phyloP scores from a whole-genome alignment of 257 asterid species.

The Jaltomata sinuosa region DNA sequence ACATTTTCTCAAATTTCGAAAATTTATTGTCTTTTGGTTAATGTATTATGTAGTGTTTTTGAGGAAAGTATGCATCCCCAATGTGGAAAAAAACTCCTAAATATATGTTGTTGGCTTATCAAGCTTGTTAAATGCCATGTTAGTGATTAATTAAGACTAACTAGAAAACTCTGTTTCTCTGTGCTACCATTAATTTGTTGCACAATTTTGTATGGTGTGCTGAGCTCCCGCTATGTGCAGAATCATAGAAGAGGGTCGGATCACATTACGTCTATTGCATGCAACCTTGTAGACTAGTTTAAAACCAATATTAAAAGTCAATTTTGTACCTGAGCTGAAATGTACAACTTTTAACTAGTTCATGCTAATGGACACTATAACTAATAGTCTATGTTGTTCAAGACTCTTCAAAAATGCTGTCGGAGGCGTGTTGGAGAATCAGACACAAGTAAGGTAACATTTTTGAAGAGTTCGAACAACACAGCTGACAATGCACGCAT shows the following conservation, averaged over 20 bases:
- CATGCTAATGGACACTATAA: not conserved
- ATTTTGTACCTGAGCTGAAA: not conserved
- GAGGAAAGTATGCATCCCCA: not conserved
- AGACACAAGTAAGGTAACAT: not conserved
- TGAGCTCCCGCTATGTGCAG: not conserved
- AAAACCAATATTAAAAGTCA: no score
- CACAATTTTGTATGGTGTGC: not conserved
- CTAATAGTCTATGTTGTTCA: not conserved
- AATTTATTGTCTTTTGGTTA: not conserved
- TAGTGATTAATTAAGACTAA: not conserved
- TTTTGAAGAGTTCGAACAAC: fast-evolving
- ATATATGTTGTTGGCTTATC: not conserved
- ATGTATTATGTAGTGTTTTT: not conserved
- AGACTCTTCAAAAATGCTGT: not conserved
- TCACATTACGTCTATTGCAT: not conserved
- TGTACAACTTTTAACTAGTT: not conserved
- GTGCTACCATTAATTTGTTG: not conserved
- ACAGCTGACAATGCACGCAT: no score
- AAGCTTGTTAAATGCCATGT: not conserved
- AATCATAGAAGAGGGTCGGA: not conserved
- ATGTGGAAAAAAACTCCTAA: not conserved
- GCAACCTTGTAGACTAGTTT: no score
- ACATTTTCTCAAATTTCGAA: not conserved
- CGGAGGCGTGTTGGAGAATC: not conserved
- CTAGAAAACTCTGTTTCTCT: not conserved